Percentiles rank a stretch among this genome's conserved stretches.
phyloP scores from a whole-genome alignment of 2,329 filamentous ascomycete species.

The Ceratocystis destructans region DNA sequence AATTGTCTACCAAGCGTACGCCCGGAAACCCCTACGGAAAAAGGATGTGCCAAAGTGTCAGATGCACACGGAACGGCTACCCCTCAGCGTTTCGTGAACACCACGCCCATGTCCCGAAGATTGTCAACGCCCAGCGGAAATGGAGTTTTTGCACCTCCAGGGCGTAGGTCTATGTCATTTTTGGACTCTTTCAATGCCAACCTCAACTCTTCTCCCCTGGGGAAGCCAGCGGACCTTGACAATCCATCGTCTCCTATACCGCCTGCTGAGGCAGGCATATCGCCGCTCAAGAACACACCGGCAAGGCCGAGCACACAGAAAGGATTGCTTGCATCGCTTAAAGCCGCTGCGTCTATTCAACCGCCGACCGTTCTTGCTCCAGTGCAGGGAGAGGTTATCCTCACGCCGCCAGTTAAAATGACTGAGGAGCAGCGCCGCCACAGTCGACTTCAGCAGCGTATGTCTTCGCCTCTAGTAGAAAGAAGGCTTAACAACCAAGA shows the following conservation, averaged over 20 bases:
- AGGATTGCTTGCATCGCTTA: constrained; percentile 20
- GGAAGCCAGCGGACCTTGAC: constrained; percentile 8
- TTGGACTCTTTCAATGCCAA: constrained; percentile 15
- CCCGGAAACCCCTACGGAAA: constrained; percentile 15
- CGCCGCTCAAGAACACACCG: constrained; percentile 40
- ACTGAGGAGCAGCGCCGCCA: constrained; percentile 24
- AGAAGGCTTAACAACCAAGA: not conserved
- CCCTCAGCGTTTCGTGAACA: constrained; percentile 11
- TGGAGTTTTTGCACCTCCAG: constrained; percentile 14
- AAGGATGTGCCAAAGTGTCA: not conserved
- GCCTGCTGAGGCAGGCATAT: constrained; percentile 35
- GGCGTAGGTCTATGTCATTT: constrained; percentile 18
- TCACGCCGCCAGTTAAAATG: constrained; percentile 48
- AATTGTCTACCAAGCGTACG: not conserved
- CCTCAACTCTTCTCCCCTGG: constrained; percentile 15
- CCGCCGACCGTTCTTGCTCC: constrained; percentile 45
- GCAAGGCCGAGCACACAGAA: constrained; percentile 25
- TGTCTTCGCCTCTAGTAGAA: constrained; percentile 5
- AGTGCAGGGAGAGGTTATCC: constrained; percentile 40
- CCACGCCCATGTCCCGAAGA: constrained; percentile 18
- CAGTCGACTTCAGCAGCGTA: constrained; percentile 15
- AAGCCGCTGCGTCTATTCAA: constrained; percentile 36
- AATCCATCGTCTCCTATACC: constrained; percentile 17
- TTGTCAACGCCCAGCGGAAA: constrained; percentile 18
- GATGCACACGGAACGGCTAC: constrained; percentile 3